A percentile compares a stretch with the other conserved stretches of the same genome.
phyloP scores from a whole-genome alignment of 495 filamentous ascomycete genomes.

The Filosporella fistucella region DNA sequence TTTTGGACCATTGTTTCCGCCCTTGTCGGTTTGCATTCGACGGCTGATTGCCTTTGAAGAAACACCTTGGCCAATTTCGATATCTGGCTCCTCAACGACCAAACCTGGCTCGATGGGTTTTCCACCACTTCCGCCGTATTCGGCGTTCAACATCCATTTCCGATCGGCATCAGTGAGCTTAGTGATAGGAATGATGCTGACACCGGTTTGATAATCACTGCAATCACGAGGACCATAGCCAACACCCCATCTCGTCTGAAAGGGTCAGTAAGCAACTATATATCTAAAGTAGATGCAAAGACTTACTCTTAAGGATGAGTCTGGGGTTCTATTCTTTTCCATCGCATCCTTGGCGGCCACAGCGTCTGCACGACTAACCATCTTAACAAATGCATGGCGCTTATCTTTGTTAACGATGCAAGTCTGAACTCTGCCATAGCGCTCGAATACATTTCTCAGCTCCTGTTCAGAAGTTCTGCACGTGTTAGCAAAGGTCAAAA shows the following conservation, averaged over 20 bases:
- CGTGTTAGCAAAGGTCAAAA: constrained; percentile 14
- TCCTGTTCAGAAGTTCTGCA: constrained; percentile 71
- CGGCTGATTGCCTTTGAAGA: constrained; percentile 92
- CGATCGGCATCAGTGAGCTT: constrained; percentile 92
- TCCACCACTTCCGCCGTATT: constrained; percentile 90
- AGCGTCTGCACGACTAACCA: constrained; percentile 84
- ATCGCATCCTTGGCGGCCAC: constrained; percentile 83
- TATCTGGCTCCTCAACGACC: constrained; percentile 94
- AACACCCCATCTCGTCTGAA: constrained; percentile 91
- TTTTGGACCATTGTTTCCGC: constrained; percentile 67
- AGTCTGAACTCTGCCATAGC: constrained; percentile 84
- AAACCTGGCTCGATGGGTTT: constrained; percentile 74
- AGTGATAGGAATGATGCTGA: constrained; percentile 89
- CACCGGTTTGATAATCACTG: constrained; percentile 87
- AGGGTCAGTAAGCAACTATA: constrained; percentile 22
- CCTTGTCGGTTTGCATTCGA: constrained; percentile 74
- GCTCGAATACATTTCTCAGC: constrained; percentile 69
- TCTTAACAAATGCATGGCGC: constrained; percentile 98
- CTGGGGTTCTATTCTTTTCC: constrained; percentile 68
- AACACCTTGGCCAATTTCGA: constrained; percentile 95
- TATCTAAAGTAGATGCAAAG: constrained; percentile 2
- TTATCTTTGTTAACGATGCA: constrained; percentile 98
- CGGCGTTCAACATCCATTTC: constrained; percentile 95
- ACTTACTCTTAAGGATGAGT: constrained; percentile 76
- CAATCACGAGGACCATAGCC: constrained; percentile 97